phyloP scores from a whole-genome alignment of 139 green algal genomes.

The Closterium sp. region DNA sequence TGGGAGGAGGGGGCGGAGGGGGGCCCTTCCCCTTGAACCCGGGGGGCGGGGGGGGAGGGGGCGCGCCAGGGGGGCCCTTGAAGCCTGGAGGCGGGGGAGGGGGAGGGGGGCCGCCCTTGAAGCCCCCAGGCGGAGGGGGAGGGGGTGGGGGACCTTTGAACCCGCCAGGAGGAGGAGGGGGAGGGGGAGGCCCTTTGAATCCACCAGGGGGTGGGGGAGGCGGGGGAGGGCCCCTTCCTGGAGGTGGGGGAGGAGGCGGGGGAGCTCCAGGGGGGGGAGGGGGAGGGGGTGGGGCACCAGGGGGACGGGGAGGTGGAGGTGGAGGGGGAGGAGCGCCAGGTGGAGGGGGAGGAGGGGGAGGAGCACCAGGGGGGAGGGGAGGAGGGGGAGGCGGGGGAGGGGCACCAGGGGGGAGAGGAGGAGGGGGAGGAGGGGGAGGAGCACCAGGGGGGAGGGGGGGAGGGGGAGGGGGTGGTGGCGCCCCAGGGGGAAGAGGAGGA shows the following conservation, averaged over 20 bases:
- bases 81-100: conserved; percentile 8
- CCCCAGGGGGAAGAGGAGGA: conserved; percentile 12
- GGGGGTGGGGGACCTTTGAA: not conserved
- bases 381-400: conserved; percentile 23
- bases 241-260: not conserved
- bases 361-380: not conserved
- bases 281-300: too few species aligned
- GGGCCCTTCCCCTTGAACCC: conserved; percentile 11
- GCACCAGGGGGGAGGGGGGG: conserved; percentile 2
- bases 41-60: conserved; percentile 13
- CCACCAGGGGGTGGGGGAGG: conserved; percentile 18
- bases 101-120: conserved; percentile 30
- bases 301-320: conserved; percentile 36
- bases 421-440: conserved; percentile 36
- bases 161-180: conserved; percentile 21
- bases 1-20: conserved; percentile 23
- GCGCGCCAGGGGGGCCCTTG: not conserved
- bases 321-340: not conserved
- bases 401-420: conserved; percentile 8
- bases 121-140: conserved; percentile 10
- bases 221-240: not conserved
- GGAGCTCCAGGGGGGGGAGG: not conserved
- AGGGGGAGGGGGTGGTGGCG: conserved; percentile 21
- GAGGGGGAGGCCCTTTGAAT: conserved; percentile 39
- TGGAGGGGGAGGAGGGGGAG: conserved; percentile 43